A percentile compares a stretch with the other conserved stretches of the same genome.
These are phyloP conservation scores for Rhizopogon vinicolor DNA, from an alignment of 768 basidiomycete species.

Conservation along the genomic window DNA sequence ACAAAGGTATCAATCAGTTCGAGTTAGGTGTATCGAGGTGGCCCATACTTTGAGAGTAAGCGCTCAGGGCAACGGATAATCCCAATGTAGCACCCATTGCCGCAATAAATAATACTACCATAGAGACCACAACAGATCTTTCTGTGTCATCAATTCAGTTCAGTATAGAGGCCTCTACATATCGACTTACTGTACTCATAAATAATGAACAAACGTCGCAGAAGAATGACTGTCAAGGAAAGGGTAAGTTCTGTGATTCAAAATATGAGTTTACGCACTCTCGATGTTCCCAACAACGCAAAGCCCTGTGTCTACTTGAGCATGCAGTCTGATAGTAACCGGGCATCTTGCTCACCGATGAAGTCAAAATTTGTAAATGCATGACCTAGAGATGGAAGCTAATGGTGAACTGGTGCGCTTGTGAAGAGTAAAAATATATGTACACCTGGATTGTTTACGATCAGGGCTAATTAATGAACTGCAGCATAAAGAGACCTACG, in stretches of 20 bases:
- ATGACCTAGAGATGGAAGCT: background rate
- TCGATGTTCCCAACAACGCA: background rate
- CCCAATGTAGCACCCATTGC: background rate
- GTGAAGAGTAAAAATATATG: background rate
- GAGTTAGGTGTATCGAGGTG: background rate
- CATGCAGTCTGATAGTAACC: background rate
- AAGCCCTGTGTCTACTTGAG: background rate
- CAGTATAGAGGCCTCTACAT: background rate
- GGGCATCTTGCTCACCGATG: background rate
- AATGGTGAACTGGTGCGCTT: too few relatives aligned
- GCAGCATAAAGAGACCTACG: background rate
- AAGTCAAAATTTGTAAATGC: background rate
- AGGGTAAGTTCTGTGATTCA: background rate
- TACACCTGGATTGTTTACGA: background rate
- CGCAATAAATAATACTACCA: background rate
- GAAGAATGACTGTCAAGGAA: background rate
- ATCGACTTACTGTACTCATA: background rate
- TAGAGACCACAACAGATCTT: background rate
- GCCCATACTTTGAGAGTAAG: background rate
- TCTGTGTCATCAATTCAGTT: background rate
- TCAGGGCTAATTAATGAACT: background rate
- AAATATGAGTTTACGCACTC: background rate
- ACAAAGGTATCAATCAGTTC: background rate
- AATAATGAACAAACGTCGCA: background rate
- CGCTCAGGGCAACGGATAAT: background rate